phyloP scores from a whole-genome alignment of 1,139 yeast genomes.

The Kodamaea derodonti region DNA sequence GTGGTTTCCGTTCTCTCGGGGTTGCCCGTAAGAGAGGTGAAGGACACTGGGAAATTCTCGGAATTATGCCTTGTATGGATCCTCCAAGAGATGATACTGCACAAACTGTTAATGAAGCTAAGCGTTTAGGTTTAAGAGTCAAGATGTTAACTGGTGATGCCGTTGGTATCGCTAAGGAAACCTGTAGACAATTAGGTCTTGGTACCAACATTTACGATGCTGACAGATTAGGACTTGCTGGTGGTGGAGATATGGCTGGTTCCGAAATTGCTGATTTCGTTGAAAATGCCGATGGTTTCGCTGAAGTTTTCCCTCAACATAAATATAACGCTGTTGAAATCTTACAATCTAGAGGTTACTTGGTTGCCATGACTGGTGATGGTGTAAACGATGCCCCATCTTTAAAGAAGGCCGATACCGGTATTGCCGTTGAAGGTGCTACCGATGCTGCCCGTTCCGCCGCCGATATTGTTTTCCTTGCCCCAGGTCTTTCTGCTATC shows the following conservation, averaged over 20 bases:
- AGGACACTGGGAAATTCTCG: constrained; percentile 97
- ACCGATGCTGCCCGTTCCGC: constrained; percentile 96
- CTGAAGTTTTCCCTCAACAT: constrained; percentile 97
- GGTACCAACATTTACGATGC: constrained; percentile 98
- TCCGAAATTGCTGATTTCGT: constrained; percentile 93
- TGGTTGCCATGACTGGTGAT: constrained; percentile 98
- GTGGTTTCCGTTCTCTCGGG: constrained; percentile 99
- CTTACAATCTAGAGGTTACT: constrained; percentile 86
- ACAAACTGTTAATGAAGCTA: constrained; percentile 90
- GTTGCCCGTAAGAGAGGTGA: constrained; percentile 99
- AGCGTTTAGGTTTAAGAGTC: constrained; percentile 88
- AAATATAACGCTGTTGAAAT: constrained; percentile 90
- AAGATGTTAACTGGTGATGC: constrained; percentile 99
- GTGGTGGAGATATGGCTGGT: constrained; percentile 96
- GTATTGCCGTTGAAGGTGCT: constrained; percentile 97
- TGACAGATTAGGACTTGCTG: constrained; percentile 94
- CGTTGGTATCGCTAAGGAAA: constrained; percentile 98
- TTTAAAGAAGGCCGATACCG: constrained; percentile 93
- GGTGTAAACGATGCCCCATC: constrained; percentile 98
- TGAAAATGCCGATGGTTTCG: constrained; percentile 96
- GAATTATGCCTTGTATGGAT: constrained; percentile 98
- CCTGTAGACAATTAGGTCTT: constrained; percentile 95
- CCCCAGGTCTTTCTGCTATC: constrained; percentile 94
- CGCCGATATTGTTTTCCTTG: constrained; percentile 93
- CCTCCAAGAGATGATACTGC: constrained; percentile 99